Conservation (phyloP, 805 yeast genomes). For the Ascoidea asiatica region DNA sequence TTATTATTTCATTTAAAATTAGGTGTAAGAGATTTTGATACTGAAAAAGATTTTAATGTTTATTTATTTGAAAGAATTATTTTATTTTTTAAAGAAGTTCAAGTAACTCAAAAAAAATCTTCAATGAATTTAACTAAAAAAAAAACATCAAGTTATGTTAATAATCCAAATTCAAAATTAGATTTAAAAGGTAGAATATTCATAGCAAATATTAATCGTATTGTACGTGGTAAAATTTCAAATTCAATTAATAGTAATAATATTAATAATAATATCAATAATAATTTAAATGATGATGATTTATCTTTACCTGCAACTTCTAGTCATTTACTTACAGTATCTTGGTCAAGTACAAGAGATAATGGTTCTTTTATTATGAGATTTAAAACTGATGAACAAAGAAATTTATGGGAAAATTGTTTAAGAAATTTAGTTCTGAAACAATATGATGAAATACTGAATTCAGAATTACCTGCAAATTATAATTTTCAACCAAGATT, state of each 20-base stretch:
- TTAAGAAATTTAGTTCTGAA: constrained; percentile 31
- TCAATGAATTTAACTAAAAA: constrained; percentile 33
- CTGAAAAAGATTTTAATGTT: constrained; percentile 79
- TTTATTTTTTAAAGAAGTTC: constrained; percentile 49
- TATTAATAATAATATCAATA: constrained; percentile 16
- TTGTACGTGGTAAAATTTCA: constrained; percentile 14
- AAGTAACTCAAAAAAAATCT: constrained; percentile 28
- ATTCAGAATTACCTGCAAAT: constrained; percentile 1
- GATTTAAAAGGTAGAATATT: constrained; percentile 76
- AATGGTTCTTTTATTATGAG: constrained; percentile 75
- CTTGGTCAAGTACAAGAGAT: constrained; percentile 81
- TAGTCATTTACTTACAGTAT: constrained; percentile 50
- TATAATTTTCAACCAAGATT: constrained; percentile 2
- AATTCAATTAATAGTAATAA: constrained; percentile 14
- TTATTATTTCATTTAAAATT: constrained; percentile 63
- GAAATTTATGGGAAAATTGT: constrained; percentile 71
- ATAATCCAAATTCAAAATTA: constrained; percentile 21
- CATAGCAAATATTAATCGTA: constrained; percentile 47
- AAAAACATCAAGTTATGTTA: constrained; percentile 22
- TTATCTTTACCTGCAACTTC: constrained; percentile 17
- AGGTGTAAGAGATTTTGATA: constrained; percentile 51
- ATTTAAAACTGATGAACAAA: constrained; percentile 70
- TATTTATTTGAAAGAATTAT: constrained; percentile 71
- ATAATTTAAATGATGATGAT: constrained; percentile 21
- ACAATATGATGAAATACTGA: constrained; percentile 16